Evolutionary conservation across 2,329 filamentous ascomycete species (phyloP), one percentile per base, ranked within the genome.

Genomic region (Iodosphaeria phyllophila): DNA sequence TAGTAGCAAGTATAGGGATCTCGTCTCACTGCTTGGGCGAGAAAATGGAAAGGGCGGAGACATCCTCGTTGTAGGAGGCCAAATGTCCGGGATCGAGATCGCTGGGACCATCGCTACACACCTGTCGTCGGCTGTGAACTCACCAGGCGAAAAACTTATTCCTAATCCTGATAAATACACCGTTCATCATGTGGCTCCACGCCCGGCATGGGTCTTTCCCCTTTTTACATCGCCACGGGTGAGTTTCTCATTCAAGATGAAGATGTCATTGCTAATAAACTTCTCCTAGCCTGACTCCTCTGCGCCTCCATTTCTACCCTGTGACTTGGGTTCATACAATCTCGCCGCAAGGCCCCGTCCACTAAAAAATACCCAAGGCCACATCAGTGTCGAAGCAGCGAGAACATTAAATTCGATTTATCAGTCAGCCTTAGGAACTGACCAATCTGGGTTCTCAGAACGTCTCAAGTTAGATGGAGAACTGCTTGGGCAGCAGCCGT

Each of bases 71-170:
- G 65, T 83, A 1, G 80, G 80, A 1, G 79, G 78, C 1, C 77
- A 83, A 37, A 83, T 89, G 62, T 86, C 78, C 3, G 79, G 78
- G 1, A 65, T 77, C 5, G 80, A 91, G 50, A 74, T 74, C 24
- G 74, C 78, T 0, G 72, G 68, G 7, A 70, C 72, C 2, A 64
- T 84, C 24, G 77, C 76, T 8, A 58, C 68, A 4, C 69, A 83
- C 32, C 46, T 86, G 2, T 84, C 78, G 0, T 69, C 69, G 5
- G 60, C 62, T 3, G 46, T 48, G 8, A 54, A 74, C 41, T 60
- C 64, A 0, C 63, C 70, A 0, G 49, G 46, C 0, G 31, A 47
- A 2, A 54, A 44, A 16, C 27, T 36, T 0, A 46, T 67, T 4
- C 27, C 44, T 0, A 46, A 58, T 22, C 38, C 58, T 1, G 54